Conservation (phyloP, 2,329 filamentous ascomycete genomes). For the Penicillium sp. region DNA sequence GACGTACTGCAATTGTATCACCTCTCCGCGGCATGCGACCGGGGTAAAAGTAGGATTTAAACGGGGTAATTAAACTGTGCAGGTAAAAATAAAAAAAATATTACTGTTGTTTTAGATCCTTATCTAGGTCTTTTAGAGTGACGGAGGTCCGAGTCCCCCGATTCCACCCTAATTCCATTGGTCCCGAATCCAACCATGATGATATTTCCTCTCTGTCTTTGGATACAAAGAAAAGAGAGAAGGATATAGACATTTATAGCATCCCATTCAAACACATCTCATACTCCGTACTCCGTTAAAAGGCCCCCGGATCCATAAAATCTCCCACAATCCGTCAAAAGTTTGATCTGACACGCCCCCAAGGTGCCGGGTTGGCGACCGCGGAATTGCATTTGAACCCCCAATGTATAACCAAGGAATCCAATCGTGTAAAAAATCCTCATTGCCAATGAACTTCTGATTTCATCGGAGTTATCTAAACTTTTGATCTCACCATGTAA, state of each 20-base stretch:
- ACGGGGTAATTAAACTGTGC: not conserved
- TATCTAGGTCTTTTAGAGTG: constrained; percentile 4
- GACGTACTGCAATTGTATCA: constrained; percentile 20
- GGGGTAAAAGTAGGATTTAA: not conserved
- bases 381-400: not conserved
- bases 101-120: not conserved
- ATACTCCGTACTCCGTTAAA: not conserved
- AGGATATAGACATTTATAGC: too few species aligned
- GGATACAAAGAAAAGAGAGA: not conserved
- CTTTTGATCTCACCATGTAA: not conserved
- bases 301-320: not conserved
- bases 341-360: not conserved
- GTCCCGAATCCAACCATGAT: not conserved
- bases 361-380: not conserved
- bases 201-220: not conserved
- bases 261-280: not conserved
- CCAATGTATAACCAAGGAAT: not conserved
- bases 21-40: constrained; percentile 3
- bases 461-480: not conserved
- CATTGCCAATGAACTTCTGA: not conserved
- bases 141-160: constrained; percentile 10
- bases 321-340: not conserved
- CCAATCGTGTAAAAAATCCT: not conserved
- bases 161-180: not conserved
- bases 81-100: too few species aligned